phyloP scores from a whole-genome alignment of 1,139 yeast species.

The Candida freyschussii region DNA sequence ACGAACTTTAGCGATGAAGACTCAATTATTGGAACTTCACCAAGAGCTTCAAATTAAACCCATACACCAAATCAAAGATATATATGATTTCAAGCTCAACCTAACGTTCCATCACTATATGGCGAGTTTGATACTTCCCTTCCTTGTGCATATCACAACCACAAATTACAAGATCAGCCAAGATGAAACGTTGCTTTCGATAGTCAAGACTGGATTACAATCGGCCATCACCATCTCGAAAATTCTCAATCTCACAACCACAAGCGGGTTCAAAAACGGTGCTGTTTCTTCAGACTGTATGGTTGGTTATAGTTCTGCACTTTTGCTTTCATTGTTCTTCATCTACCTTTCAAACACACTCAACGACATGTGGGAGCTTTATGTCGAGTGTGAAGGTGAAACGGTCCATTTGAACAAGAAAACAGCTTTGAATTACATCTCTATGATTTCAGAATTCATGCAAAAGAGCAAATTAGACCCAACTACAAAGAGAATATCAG shows the following conservation, averaged over 20 bases:
- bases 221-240: conserved; percentile 35
- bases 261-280: conserved; percentile 33
- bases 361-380: conserved; percentile 24
- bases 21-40: conserved; percentile 30
- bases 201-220: conserved; percentile 34
- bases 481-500: conserved; percentile 36
- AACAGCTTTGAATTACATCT: conserved; percentile 30
- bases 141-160: conserved; percentile 33
- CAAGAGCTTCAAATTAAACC: conserved; percentile 22
- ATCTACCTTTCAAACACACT: conserved; percentile 34
- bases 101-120: conserved; percentile 35
- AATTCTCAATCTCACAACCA: conserved; percentile 29
- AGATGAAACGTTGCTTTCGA: conserved; percentile 34
- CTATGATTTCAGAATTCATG: conserved; percentile 32
- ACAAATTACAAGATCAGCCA: conserved; percentile 25
- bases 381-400: conserved; percentile 7
- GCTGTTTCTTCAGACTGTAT: conserved; percentile 37
- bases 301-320: conserved; percentile 36
- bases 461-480: conserved; percentile 32
- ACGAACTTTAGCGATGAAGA: conserved; percentile 32
- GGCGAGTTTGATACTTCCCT: conserved; percentile 36
- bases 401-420: conserved; percentile 25
- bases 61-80: conserved; percentile 25
- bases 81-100: conserved; percentile 36
- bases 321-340: conserved; percentile 32